Conservation (phyloP, 176 grass and related monocot genomes). For the Zea luxurians region DNA sequence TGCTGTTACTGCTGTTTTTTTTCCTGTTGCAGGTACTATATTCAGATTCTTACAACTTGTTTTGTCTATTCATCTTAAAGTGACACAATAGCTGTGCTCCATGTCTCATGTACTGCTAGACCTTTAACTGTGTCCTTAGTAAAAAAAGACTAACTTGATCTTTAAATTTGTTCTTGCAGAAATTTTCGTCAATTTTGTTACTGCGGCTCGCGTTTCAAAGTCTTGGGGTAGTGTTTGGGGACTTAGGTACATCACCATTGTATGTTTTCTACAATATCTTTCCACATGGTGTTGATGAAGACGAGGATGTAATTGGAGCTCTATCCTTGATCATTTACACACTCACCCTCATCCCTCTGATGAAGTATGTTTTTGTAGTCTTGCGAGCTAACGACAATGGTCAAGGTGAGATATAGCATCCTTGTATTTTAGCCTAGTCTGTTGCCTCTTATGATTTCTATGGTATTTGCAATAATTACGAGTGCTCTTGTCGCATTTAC, state of each 20-base stretch:
- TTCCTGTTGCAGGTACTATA: slow-evolving; percentile 10
- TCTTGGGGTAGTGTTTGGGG: slow-evolving; percentile 80
- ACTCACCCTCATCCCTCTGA: slow-evolving; percentile 74
- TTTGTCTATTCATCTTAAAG: not conserved
- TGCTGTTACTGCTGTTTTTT: slow-evolving; percentile 26
- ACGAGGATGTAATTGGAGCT: slow-evolving; percentile 83
- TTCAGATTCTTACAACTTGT: not conserved
- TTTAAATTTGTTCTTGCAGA: slow-evolving; percentile 51
- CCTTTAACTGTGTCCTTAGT: not conserved
- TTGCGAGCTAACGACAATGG: slow-evolving; percentile 80
- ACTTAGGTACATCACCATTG: slow-evolving; percentile 81
- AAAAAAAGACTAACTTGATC: not conserved
- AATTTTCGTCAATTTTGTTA: slow-evolving; percentile 61
- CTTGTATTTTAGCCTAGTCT: slow-evolving; percentile 13
- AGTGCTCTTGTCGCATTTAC: slow-evolving; percentile 9
- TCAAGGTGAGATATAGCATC: slow-evolving; percentile 57
- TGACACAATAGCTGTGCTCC: not conserved
- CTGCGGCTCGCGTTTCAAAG: slow-evolving; percentile 72
- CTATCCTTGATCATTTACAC: slow-evolving; percentile 89
- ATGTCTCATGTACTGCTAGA: not conserved
- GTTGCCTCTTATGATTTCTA: not conserved
- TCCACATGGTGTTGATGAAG: slow-evolving; percentile 52
- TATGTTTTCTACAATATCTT: slow-evolving; percentile 91
- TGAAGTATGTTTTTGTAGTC: slow-evolving; percentile 88
- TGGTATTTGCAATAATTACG: not conserved